These are phyloP conservation scores for Ceratobasidium sp. DNA, from an alignment of 1,284 basidiomycete genomes.

Conservation along the genomic window DNA sequence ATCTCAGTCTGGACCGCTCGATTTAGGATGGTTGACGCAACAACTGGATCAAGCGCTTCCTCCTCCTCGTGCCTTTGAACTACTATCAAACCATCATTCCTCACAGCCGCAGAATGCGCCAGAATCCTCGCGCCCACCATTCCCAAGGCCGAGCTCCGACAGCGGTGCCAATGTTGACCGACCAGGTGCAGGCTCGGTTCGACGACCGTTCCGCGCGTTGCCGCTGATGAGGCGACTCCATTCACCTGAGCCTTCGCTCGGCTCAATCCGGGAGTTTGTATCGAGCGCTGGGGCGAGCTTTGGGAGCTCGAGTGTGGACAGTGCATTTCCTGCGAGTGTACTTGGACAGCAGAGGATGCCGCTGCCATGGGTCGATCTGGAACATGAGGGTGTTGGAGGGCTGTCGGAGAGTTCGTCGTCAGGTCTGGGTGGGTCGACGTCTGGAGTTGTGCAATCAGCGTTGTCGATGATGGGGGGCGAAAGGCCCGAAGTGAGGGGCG, in stretches of 20 bases:
- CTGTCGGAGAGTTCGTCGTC: constrained; percentile 2
- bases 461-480: background rate
- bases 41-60: constrained; percentile 18
- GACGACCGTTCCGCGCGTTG: constrained; percentile 9
- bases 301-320: constrained; percentile 38
- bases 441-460: background rate
- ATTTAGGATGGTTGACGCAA: constrained; percentile 26
- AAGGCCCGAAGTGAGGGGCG: background rate
- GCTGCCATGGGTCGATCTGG: constrained; percentile 36
- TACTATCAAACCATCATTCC: background rate
- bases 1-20: background rate
- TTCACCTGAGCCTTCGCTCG: background rate
- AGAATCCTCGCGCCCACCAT: background rate
- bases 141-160: background rate
- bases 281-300: constrained; percentile 1
- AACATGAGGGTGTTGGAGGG: constrained; percentile 1
- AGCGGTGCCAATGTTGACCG: background rate
- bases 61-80: background rate
- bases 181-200: background rate
- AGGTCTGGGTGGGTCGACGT: constrained; percentile 2
- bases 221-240: constrained; percentile 7
- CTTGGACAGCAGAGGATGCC: constrained; percentile 1
- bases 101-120: background rate
- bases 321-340: constrained; percentile 12
- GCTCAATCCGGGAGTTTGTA: background rate